Evolutionary conservation across 1,284 basidiomycete species (phyloP).

Genomic region (Papiliotrema flavescens): DNA sequence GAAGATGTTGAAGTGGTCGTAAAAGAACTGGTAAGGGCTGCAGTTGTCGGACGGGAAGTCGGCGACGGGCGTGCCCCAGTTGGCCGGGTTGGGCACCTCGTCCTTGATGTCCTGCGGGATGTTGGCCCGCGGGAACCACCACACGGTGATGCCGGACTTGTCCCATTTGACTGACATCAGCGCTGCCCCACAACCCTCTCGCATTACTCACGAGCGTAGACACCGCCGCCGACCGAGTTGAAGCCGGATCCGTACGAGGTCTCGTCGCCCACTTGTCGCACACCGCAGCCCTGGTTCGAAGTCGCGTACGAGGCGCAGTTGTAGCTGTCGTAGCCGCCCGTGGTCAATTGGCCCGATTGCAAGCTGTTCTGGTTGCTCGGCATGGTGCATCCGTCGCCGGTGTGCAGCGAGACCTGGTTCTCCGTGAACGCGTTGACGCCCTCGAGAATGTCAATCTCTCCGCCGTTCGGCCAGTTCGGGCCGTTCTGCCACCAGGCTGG

Average conservation of each 20-base stretch:
- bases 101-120: conserved; percentile 71
- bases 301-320: conserved; percentile 46
- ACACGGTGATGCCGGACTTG: conserved; percentile 67
- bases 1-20: conserved; percentile 64
- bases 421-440: conserved; percentile 48
- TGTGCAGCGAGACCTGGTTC: conserved; percentile 51
- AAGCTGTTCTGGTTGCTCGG: conserved; percentile 53
- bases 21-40: conserved; percentile 70
- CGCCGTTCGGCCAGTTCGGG: conserved; percentile 54
- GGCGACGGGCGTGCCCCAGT: conserved; percentile 72
- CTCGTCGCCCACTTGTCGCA: conserved; percentile 28
- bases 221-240: conserved; percentile 50
- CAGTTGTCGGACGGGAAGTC: conserved; percentile 68
- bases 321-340: conserved; percentile 41
- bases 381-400: conserved; percentile 52
- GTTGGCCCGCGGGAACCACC: conserved; percentile 68
- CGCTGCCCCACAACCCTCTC: not conserved
- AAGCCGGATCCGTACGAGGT: conserved; percentile 47
- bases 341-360: conserved; percentile 57
- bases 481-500: conserved; percentile 51
- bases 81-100: conserved; percentile 62
- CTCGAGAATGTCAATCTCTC: conserved; percentile 58
- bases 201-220: conserved; percentile 46
- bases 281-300: conserved; percentile 50
- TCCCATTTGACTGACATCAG: conserved; percentile 66